Percentiles rank a stretch among this genome's conserved stretches.
phyloP scores from a whole-genome alignment of 2,329 filamentous ascomycete species.

The Talaromyces sp. region DNA sequence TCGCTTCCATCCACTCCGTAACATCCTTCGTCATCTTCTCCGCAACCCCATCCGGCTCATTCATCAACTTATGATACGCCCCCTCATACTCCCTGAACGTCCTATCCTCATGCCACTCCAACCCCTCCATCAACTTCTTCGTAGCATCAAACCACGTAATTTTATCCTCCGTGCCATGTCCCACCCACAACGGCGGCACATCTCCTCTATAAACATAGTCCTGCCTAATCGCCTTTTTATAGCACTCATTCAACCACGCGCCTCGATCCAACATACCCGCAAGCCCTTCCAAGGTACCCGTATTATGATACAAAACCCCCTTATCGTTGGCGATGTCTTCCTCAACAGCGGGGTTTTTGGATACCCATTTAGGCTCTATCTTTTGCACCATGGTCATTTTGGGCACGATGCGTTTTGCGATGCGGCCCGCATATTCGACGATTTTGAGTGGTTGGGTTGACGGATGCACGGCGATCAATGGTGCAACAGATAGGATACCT shows the following conservation, averaged over 20 bases:
- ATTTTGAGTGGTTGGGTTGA: conserved; percentile 53
- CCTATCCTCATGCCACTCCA: conserved; percentile 61
- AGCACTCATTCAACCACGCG: conserved; percentile 55
- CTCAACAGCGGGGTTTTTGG: conserved; percentile 48
- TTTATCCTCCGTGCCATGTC: conserved; percentile 73
- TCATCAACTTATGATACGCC: conserved; percentile 66
- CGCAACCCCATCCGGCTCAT: conserved; percentile 32
- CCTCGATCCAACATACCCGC: conserved; percentile 75
- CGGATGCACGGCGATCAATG: conserved; percentile 75
- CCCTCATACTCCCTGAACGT: conserved; percentile 72
- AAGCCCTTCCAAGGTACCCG: conserved; percentile 79
- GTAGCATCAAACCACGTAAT: conserved; percentile 66
- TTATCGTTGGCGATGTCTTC: conserved; percentile 10
- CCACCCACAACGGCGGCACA: conserved; percentile 66
- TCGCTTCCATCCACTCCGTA: conserved; percentile 58
- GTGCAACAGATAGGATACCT: conserved; percentile 68
- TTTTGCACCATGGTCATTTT: conserved; percentile 17
- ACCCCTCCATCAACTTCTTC: conserved; percentile 61
- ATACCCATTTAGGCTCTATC: conserved; percentile 43
- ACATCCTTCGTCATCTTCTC: conserved; percentile 56
- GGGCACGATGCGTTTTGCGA: conserved; percentile 10
- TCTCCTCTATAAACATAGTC: conserved; percentile 29
- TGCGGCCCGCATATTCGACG: conserved; percentile 11
- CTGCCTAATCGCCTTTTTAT: conserved; percentile 21
- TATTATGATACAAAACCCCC: conserved; percentile 69